Percentiles rank a stretch among this genome's conserved stretches.
These are phyloP conservation scores for Dioscorea alata DNA, from an alignment of 106 monocot species.

Conservation along the genomic window DNA sequence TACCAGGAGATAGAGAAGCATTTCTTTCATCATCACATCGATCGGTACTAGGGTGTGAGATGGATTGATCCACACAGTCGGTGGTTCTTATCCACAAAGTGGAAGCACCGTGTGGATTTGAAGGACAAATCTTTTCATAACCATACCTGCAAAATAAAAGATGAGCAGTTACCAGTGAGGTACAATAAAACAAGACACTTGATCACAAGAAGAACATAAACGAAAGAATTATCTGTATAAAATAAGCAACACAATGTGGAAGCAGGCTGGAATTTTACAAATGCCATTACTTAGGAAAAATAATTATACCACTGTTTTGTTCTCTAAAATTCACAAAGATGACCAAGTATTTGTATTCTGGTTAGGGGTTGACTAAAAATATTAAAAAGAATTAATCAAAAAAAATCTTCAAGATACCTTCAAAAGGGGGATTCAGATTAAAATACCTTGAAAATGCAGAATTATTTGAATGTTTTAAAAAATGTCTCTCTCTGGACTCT, in stretches of 20 bases:
- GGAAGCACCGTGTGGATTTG: slow-evolving; percentile 18
- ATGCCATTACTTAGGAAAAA: background rate
- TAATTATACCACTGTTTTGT: background rate
- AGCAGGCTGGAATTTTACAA: background rate
- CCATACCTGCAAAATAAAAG: slow-evolving; percentile 43
- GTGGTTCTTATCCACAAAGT: slow-evolving; percentile 17
- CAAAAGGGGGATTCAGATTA: background rate
- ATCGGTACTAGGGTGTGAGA: background rate
- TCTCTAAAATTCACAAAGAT: background rate
- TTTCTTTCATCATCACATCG: slow-evolving; percentile 6
- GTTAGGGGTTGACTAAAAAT: background rate
- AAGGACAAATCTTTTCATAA: slow-evolving; percentile 17
- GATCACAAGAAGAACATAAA: background rate
- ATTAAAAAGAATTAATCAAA: background rate
- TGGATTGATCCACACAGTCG: slow-evolving; percentile 13
- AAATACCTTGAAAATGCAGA: slow-evolving; percentile 87
- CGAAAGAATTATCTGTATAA: background rate
- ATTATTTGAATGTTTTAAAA: slow-evolving; percentile 64
- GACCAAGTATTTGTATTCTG: background rate
- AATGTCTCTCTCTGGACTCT: slow-evolving; percentile 33
- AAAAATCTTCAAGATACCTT: background rate
- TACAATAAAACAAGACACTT: background rate
- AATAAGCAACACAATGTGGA: background rate
- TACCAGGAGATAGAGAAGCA: background rate
- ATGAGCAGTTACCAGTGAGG: background rate